Conservation (phyloP, 768 basidiomycete species). For the Gyrodon lividus region DNA sequence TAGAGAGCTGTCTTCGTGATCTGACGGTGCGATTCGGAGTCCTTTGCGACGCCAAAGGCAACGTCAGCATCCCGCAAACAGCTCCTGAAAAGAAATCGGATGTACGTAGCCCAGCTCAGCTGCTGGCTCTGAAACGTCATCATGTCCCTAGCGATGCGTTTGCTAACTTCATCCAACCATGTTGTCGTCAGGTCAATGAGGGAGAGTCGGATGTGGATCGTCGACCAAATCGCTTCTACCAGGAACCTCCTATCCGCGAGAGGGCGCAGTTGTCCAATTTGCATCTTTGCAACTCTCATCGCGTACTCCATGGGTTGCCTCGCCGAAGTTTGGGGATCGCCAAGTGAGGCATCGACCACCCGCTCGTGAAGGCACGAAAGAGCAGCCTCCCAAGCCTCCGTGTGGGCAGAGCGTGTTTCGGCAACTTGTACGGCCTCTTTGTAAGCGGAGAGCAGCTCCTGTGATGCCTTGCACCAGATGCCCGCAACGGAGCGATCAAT, state of each 20-base stretch:
- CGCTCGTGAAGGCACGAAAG: slow-evolving; percentile 49
- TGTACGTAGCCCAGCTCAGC: slow-evolving; percentile 47
- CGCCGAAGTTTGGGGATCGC: slow-evolving; percentile 37
- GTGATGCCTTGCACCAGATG: slow-evolving; percentile 41
- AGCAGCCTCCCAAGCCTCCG: slow-evolving; percentile 60
- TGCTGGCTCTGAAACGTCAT: slow-evolving; percentile 25
- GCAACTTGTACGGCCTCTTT: slow-evolving; percentile 39
- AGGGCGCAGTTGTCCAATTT: slow-evolving; percentile 58
- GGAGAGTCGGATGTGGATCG: slow-evolving; percentile 51
- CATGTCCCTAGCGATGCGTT: slow-evolving; percentile 18
- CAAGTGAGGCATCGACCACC: slow-evolving; percentile 39
- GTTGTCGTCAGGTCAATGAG: slow-evolving; percentile 44
- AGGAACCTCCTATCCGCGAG: slow-evolving; percentile 57
- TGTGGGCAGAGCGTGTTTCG: slow-evolving; percentile 52
- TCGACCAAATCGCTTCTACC: slow-evolving; percentile 59
- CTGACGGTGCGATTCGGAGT: slow-evolving; percentile 54
- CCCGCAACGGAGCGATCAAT: slow-evolving; percentile 32
- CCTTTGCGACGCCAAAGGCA: slow-evolving; percentile 45
- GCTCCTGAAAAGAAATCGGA: slow-evolving; percentile 44
- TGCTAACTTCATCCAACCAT: slow-evolving; percentile 39
- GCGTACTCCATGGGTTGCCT: slow-evolving; percentile 46
- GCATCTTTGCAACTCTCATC: slow-evolving; percentile 48
- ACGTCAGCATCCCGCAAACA: slow-evolving; percentile 47
- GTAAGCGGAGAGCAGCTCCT: slow-evolving; percentile 41
- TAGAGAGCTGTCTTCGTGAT: slow-evolving; percentile 44